These are phyloP conservation scores for Metrosideros polymorpha DNA, from an alignment of 441 rosid genomes.

Conservation along the genomic window DNA sequence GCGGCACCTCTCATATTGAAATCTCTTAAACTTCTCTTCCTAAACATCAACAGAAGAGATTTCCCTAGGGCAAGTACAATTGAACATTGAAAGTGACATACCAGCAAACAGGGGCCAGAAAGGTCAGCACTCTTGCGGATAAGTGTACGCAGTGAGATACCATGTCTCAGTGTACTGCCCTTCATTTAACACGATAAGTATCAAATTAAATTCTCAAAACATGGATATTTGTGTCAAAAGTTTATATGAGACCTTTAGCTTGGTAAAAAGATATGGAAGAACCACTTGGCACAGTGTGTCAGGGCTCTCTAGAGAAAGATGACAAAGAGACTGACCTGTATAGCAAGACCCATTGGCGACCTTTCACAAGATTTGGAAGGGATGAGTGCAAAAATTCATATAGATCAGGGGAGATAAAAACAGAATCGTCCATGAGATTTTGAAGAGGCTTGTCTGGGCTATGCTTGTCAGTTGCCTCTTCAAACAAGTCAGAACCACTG, in stretches of 20 bases:
- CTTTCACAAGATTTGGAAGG: slow-evolving; percentile 85
- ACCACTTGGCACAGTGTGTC: background rate
- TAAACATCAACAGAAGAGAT: background rate
- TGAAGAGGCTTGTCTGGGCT: slow-evolving; percentile 27
- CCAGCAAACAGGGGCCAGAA: slow-evolving; percentile 87
- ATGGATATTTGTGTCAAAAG: background rate
- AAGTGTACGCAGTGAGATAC: slow-evolving; percentile 90
- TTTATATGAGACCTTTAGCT: background rate
- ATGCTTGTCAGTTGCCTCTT: slow-evolving; percentile 30
- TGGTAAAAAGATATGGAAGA: background rate
- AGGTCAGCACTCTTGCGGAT: slow-evolving; percentile 70
- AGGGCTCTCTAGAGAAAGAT: slow-evolving; percentile 2
- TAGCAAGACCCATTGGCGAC: slow-evolving; percentile 75
- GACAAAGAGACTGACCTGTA: slow-evolving; percentile 54
- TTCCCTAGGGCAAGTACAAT: background rate
- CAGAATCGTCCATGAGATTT: slow-evolving; percentile 48
- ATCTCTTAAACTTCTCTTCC: background rate
- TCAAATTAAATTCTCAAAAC: slow-evolving; percentile 13
- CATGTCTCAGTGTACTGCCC: slow-evolving; percentile 98
- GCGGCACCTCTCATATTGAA: background rate
- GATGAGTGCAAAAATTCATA: slow-evolving; percentile 63
- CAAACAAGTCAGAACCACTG: slow-evolving; percentile 30
- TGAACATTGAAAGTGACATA: slow-evolving; percentile 14
- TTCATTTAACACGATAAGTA: slow-evolving; percentile 49
- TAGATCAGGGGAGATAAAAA: slow-evolving; percentile 56